These are phyloP conservation scores for Geranomyces variabilis DNA, from an alignment of 192 early-diverging fungal genomes.

Conservation along the genomic window DNA sequence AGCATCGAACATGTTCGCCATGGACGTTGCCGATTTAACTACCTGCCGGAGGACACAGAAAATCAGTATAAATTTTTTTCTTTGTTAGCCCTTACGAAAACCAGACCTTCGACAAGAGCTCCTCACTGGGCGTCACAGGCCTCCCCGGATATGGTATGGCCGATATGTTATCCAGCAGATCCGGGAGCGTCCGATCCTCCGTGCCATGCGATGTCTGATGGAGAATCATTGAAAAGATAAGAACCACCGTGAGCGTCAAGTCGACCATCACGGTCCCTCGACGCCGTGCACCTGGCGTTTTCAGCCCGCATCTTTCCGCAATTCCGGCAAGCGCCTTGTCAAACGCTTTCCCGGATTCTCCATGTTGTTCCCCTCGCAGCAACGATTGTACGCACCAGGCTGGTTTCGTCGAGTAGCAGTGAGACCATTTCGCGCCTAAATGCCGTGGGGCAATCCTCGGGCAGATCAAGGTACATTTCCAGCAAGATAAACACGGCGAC, in stretches of 20 bases:
- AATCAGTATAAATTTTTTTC: no score
- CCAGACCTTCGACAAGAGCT: no score
- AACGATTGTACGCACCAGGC: constrained; percentile 1
- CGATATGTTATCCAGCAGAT: background rate
- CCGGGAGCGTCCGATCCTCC: background rate
- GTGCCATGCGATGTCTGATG: background rate
- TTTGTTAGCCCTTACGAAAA: no score
- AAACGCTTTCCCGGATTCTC: no score
- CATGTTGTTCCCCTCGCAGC: no score
- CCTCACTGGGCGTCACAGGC: no score
- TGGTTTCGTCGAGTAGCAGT: constrained; percentile 4
- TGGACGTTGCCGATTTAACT: background rate
- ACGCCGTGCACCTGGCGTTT: no score
- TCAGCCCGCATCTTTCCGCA: no score
- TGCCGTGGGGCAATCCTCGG: background rate
- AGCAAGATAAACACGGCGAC: constrained; percentile 1
- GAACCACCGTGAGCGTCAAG: background rate
- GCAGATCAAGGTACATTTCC: constrained; percentile 1
- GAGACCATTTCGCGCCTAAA: background rate
- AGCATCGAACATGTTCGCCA: background rate
- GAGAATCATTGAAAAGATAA: background rate
- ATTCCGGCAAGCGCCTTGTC: no score
- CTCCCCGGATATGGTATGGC: no score
- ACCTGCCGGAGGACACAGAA: background rate
- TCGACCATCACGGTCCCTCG: no score